phyloP scores from a whole-genome alignment of 805 yeast genomes.

The Brettanomyces anomalus region DNA sequence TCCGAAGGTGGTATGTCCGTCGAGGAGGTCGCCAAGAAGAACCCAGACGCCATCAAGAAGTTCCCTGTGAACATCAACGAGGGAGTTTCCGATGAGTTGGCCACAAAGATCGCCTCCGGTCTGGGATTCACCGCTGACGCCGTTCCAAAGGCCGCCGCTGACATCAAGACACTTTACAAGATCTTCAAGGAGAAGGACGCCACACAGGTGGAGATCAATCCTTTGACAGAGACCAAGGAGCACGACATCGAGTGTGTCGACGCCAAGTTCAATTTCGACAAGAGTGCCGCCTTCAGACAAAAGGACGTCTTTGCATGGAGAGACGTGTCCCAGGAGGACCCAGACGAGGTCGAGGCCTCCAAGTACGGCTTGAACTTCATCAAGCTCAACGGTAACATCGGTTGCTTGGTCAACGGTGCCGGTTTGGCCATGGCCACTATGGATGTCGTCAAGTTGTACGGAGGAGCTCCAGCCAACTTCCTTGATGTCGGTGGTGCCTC shows the following conservation, averaged over 20 bases:
- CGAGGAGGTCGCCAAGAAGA: slow-evolving; percentile 92
- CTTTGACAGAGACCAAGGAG: slow-evolving; percentile 87
- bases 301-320: slow-evolving; percentile 93
- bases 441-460: slow-evolving; percentile 97
- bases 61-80: slow-evolving; percentile 66
- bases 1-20: slow-evolving; percentile 99
- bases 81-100: slow-evolving; percentile 76
- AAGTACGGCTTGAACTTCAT: slow-evolving; percentile 88
- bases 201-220: slow-evolving; percentile 98
- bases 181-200: slow-evolving; percentile 90
- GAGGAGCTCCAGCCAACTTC: slow-evolving; percentile 99
- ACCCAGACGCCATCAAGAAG: slow-evolving; percentile 87
- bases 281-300: slow-evolving; percentile 93
- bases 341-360: slow-evolving; percentile 91
- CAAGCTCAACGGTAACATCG: slow-evolving; percentile 97
- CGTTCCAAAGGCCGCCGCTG: slow-evolving; percentile 76
- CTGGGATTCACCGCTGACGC: slow-evolving; percentile 78
- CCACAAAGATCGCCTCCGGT: slow-evolving; percentile 64
- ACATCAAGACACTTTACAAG: slow-evolving; percentile 79
- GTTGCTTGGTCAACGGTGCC: slow-evolving; percentile 98
- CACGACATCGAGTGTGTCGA: slow-evolving; percentile 95
- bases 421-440: slow-evolving; percentile 99
- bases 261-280: slow-evolving; percentile 97
- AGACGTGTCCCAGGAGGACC: slow-evolving; percentile 95
- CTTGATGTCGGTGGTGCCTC: slow-evolving; percentile 99